Base-by-base conservation (phyloP, 2,329 filamentous ascomycete species). In the Curvularia sp. region DNA sequence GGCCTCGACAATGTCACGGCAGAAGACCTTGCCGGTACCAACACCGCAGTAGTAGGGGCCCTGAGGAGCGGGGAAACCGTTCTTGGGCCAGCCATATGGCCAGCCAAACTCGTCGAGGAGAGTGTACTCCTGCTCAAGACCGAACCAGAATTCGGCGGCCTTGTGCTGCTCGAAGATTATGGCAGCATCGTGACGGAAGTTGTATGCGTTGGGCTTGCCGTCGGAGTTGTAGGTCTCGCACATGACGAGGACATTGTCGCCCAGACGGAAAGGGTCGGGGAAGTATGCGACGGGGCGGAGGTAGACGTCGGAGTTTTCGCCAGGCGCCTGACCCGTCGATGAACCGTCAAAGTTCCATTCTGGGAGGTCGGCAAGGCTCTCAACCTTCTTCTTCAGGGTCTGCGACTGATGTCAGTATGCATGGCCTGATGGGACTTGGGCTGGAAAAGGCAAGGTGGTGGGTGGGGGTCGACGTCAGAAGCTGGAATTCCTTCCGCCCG, bases 1-100 rank as follows among this genome's bases (percentile, higher is more conserved):
- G 66, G 91, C 89, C 84, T 98, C 94, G 69, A 99, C 93, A 64
- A 99, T 94, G 77, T 99, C 94, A 84, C 94, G 90, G 88, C 93
- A 94, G 82, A 96, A 95, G 75, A 98, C 95, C 86, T 95, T 96
- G 83, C 93, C 93, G 69, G 92, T 91, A 71, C 95, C 95, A 62
- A 97, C 94, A 91, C 94, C 95, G 80, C 94, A 97, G 89, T 96
- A 97, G 86, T 96, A 96, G 63, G 92, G 92, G 66, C 93, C 93
- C 82, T 96, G 93, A 69, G 93, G 92, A 78, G 91, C 93, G 66
- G 93, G 93, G 89, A 89, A 96, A 75, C 92, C 92, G 75, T 89
- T 88, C 81, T 87, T 87, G 77, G 90, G 90, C 91, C 92, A 96
- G 82, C 95, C 95, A 75, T 93, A 97, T 55, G 95, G 95, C 82